Evolutionary conservation across 805 yeast species (phyloP), one percentile per base, ranked within the genome.

Genomic region (Maudiozyma barnettii): DNA sequence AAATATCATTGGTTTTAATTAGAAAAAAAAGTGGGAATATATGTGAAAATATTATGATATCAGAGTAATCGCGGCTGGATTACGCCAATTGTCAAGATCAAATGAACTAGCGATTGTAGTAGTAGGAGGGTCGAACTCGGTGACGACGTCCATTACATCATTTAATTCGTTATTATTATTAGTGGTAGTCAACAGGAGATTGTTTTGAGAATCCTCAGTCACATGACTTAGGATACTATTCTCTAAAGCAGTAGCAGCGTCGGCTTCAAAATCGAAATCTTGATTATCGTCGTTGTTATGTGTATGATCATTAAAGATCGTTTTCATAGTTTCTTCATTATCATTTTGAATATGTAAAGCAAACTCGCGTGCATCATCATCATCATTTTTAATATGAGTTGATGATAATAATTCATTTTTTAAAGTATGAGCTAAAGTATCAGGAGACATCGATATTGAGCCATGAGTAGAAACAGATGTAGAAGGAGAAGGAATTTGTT

Each of bases 71-170:
- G 56, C 72, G 61, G 63, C 72, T 68, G 72, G 71, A 68, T 68
- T 66, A 66, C 72, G 71, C 72, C 68, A 67, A 67, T 66, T 68
- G 60, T 64, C 70, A 58, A 66, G 62, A 47, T 55, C 69, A 55
- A 56, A 60, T 50, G 65, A 63, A 57, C 58, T 58, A 54, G 63
- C 9, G 36, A 33, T 33, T 39, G 18, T 37, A 18, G 39, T n/a
- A 45, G 35, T 33, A 23, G 43, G 35, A 10, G 19, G 18, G 20
- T 40, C 43, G 31, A 13, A 19, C 19, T 33, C 41, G 16, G 20
- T 39, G 4, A 45, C 19, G 35, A 41, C 16, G 13, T 20, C 22
- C 14, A 31, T 29, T 7, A 21, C 41, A 21, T n/a, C 30, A 16
- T 10, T 7, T n/a, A 37, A 18, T 20, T 37, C 40, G 40, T 39